phyloP scores from a whole-genome alignment of 805 yeast species.

The Schwanniomyces vanrijiae region DNA sequence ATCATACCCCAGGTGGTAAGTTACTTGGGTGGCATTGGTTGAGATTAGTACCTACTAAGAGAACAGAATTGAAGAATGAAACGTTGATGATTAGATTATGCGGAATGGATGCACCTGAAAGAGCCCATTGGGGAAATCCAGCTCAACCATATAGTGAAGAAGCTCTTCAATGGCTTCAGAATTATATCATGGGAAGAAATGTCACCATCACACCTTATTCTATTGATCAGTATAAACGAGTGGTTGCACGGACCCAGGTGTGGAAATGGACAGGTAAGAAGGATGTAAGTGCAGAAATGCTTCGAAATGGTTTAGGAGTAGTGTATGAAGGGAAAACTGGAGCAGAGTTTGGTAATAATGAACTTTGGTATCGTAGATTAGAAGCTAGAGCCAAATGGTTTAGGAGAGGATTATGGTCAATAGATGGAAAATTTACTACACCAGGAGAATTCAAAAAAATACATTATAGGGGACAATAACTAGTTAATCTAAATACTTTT shows the following conservation, averaged over 20 bases:
- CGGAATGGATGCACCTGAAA: conserved; percentile 97
- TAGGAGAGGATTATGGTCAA: conserved; percentile 70
- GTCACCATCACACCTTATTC: conserved; percentile 77
- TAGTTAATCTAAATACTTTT: background rate
- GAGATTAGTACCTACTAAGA: conserved; percentile 57
- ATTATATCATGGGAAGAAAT: conserved; percentile 61
- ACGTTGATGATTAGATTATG: conserved; percentile 82
- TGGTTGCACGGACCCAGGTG: conserved; percentile 77
- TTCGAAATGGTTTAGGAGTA: conserved; percentile 77
- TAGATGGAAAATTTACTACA: conserved; percentile 50
- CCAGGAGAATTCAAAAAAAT: conserved; percentile 78
- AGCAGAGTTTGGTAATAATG: conserved; percentile 85
- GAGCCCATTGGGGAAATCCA: conserved; percentile 91
- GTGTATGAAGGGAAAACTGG: conserved; percentile 82
- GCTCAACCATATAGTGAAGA: conserved; percentile 88
- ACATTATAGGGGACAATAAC: conserved; percentile 20
- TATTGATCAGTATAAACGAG: conserved; percentile 85
- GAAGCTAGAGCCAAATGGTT: conserved; percentile 60
- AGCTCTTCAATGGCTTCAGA: conserved; percentile 74
- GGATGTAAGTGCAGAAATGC: conserved; percentile 88
- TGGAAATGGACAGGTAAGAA: conserved; percentile 57
- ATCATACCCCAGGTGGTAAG: conserved; percentile 90
- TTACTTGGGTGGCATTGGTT: conserved; percentile 94
- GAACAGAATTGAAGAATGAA: conserved; percentile 51
- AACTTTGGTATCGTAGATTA: conserved; percentile 53